Evolutionary conservation across 2,329 filamentous ascomycete genomes (phyloP).

Genomic region (Diaporthe velutina): DNA sequence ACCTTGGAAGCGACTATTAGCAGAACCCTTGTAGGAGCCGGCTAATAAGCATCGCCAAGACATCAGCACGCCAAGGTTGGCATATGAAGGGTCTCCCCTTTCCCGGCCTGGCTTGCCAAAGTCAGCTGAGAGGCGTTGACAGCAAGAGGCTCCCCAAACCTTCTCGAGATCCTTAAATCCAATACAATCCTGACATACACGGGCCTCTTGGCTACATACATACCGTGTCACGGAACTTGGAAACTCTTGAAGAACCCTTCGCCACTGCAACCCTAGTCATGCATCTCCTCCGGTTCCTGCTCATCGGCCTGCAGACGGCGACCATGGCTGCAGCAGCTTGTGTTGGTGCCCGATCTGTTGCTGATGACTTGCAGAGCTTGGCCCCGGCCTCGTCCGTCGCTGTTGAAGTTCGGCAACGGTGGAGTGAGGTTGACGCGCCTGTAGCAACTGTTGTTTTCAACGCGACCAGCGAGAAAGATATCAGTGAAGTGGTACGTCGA

Average conservation of each 20-base stretch:
- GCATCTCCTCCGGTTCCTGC: conserved; percentile 1
- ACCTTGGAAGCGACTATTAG: conserved; percentile 11
- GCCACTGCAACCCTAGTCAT: conserved; percentile 5
- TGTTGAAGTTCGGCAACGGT: neutral
- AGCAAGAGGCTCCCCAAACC: neutral
- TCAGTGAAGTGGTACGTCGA: conserved; percentile 3
- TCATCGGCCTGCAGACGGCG: neutral
- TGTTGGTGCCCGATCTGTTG: conserved; percentile 3
- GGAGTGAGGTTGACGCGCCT: conserved; percentile 8
- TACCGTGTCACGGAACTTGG: neutral
- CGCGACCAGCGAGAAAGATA: neutral
- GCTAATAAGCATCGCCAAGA: conserved; percentile 11
- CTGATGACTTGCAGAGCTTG: neutral
- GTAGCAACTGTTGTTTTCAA: conserved; percentile 8
- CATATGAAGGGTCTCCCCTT: conserved; percentile 4
- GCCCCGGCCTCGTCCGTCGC: conserved; percentile 4
- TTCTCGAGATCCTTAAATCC: neutral
- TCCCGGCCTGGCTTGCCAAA: neutral
- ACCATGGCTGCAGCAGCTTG: neutral
- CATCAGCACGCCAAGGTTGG: neutral
- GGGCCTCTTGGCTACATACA: conserved; percentile 17
- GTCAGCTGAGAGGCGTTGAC: neutral
- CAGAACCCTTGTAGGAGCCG: neutral
- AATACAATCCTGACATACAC: conserved; percentile 4
- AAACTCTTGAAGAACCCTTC: neutral